Conservation (phyloP, 306 rosid genomes). For the Vachellia collinsii region DNA sequence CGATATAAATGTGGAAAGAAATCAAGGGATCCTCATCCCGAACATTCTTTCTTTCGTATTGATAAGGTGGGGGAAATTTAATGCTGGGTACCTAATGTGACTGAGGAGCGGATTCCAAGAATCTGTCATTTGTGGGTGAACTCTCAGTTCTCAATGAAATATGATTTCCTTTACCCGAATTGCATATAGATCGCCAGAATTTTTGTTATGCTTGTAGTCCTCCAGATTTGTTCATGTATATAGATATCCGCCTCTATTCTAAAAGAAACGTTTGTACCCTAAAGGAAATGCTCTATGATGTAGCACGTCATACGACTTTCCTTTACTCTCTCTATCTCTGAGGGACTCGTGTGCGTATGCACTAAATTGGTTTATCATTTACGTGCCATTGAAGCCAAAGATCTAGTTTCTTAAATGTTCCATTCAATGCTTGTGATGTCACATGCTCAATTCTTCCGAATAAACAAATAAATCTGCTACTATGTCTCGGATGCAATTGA, state of each 20-base stretch:
- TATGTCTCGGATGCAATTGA: not conserved
- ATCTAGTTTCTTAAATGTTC: conserved; percentile 5
- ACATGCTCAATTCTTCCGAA: conserved; percentile 1
- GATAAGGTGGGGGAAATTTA: conserved; percentile 7
- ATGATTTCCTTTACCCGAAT: conserved; percentile 4
- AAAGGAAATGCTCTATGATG: conserved; percentile 14
- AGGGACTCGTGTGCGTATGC: not conserved
- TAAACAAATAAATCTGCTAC: not conserved
- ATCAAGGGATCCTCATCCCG: conserved; percentile 6
- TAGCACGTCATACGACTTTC: conserved; percentile 14
- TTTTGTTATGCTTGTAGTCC: not conserved
- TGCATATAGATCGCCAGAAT: conserved; percentile 25
- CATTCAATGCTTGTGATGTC: conserved; percentile 9
- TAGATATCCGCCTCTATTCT: not conserved
- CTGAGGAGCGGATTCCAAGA: conserved; percentile 3
- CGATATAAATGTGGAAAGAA: conserved; percentile 30
- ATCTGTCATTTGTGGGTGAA: conserved; percentile 2
- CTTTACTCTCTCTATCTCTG: not conserved
- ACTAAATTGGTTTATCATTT: not conserved
- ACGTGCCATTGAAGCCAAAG: not conserved
- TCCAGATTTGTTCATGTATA: conserved; percentile 36
- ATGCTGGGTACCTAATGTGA: conserved; percentile 18
- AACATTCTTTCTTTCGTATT: conserved; percentile 7
- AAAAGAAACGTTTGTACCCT: conserved; percentile 9
- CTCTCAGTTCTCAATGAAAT: not conserved